Evolutionary conservation across 192 early-diverging fungal genomes (phyloP), one percentile per base, ranked within the genome.

Genomic region (Dispira parvispora): DNA sequence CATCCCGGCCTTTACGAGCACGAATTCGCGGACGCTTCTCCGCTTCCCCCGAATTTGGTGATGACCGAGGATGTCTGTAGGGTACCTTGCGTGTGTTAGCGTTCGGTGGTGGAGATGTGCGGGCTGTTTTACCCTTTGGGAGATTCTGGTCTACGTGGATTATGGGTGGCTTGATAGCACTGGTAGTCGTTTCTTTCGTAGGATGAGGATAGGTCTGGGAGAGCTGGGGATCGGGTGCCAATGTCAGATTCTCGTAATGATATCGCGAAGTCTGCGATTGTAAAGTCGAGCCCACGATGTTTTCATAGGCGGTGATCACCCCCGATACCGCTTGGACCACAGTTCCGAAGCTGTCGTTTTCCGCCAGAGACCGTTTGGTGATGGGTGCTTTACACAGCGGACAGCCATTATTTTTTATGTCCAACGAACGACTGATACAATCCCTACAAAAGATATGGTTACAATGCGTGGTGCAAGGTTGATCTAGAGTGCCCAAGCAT

Each of bases 351-450:
- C 16, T 16, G 16, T 44, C 58, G 20, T n/a, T 38, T 8, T n/a
- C n/a, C 11, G 43, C 58, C 43, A 61, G 58, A 21, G 58, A 43
- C n/a, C 58, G 58, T 44, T 61, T 61, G 42, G 58, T 61, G 45
- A 61, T 61, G 58, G 42, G 43, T 11, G 58, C 45, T 12, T 45
- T 43, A 44, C 58, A 61, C 23, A 61, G n/a, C 25, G 58, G 58
- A 44, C 58, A 61, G 18, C n/a, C 18, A 42, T 32, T 61, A 25
- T 61, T 61, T 25, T 61, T 61, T 6, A 18, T 14, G 8, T 16
- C 26, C 4, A 61, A 44, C 58, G 58, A 61, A 8, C 45, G 58
- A 20, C 20, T 11, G 9, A 61, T 61, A 25, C 58, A 61, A 8
- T 61, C 43, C 25, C 45, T 32, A 43, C 58, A 61, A 38, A 61